Percentiles rank a stretch among this genome's conserved stretches.
These are phyloP conservation scores for Dryas integrifolia DNA, from an alignment of 331 rosid genomes.

Conservation along the genomic window DNA sequence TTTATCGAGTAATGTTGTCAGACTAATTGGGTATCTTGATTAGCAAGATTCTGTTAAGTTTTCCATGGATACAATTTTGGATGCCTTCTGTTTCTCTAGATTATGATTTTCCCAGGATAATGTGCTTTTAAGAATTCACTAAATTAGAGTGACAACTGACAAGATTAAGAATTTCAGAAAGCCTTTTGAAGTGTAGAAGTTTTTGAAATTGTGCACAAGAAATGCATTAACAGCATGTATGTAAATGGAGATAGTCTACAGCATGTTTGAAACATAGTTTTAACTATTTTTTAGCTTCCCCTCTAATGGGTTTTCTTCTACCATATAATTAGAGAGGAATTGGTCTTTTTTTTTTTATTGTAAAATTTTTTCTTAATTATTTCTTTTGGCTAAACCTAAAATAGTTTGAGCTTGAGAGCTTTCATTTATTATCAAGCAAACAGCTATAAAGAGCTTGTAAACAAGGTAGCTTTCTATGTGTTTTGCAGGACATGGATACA, in stretches of 20 bases:
- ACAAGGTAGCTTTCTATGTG: not conserved
- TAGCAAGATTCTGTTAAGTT: not conserved
- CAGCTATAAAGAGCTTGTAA: not conserved
- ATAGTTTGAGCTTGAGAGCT: not conserved
- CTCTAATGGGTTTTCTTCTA: not conserved
- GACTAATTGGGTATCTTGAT: not conserved
- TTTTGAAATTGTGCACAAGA: not conserved
- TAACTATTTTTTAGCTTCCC: not conserved
- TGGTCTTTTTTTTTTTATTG: not conserved
- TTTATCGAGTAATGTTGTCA: not conserved
- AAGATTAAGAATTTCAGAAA: not conserved
- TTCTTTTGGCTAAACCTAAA: not conserved
- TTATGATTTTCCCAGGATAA: not conserved
- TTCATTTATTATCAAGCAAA: not conserved
- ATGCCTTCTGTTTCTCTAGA: not conserved
- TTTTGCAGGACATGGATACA: conserved; percentile 42
- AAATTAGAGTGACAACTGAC: not conserved
- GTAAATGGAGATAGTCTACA: not conserved
- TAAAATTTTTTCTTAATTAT: not conserved
- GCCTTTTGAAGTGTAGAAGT: not conserved
- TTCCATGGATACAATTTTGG: not conserved
- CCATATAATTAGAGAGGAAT: not conserved
- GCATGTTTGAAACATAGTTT: not conserved
- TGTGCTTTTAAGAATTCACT: not conserved
- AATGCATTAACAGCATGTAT: no score